These are phyloP conservation scores for Alternaria ventricosa DNA, from an alignment of 2,329 filamentous ascomycete species.

Conservation along the genomic window DNA sequence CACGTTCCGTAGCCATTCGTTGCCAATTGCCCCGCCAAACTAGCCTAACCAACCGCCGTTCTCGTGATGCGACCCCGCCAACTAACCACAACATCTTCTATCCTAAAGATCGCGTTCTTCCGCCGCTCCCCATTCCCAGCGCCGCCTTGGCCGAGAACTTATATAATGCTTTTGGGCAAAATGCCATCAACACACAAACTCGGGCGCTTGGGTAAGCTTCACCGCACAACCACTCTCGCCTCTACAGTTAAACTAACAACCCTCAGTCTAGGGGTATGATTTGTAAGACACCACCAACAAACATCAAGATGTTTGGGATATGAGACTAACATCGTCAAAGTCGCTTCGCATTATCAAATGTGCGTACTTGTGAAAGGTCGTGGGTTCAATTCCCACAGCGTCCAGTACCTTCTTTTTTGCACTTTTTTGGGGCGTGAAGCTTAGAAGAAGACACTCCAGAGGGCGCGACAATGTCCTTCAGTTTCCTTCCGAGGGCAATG, in stretches of 20 bases:
- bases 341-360: conserved; percentile 22
- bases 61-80: not conserved
- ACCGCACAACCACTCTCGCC: not conserved
- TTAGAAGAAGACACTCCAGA: too few species aligned
- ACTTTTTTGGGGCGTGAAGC: not conserved
- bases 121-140: too few species aligned
- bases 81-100: not conserved
- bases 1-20: not conserved
- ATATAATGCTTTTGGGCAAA: too few species aligned
- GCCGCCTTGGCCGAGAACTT: too few species aligned
- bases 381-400: conserved; percentile 36
- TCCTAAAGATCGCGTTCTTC: too few species aligned
- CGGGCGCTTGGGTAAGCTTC: conserved; percentile 10
- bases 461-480: too few species aligned
- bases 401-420: conserved; percentile 18
- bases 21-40: not conserved
- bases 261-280: conserved; percentile 6
- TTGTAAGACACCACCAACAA: not conserved
- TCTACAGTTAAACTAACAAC: not conserved
- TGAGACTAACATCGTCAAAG: not conserved
- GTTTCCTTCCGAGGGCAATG: too few species aligned
- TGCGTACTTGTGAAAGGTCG: conserved; percentile 28
- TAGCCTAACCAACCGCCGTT: not conserved
- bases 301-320: not conserved
- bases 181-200: not conserved